phyloP scores from a whole-genome alignment of 2,329 filamentous ascomycete species.

The Cryphonectria japonica region DNA sequence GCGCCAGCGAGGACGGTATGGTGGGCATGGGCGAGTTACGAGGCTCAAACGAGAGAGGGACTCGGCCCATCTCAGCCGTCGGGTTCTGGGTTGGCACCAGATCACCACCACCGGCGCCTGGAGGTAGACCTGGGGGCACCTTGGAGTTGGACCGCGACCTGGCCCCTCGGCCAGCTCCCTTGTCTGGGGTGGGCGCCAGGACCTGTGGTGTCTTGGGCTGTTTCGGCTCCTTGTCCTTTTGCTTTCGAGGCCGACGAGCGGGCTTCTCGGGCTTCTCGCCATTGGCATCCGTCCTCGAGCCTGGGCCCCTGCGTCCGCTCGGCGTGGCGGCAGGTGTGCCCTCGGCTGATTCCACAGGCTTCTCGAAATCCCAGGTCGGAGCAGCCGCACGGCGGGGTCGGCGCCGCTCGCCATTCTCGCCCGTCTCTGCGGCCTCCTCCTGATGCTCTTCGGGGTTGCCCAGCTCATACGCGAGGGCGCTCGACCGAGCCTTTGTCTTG shows the following conservation, averaged over 20 bases:
- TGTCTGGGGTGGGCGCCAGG: slow-evolving; percentile 50
- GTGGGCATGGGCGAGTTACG: slow-evolving; percentile 39
- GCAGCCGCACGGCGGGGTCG: slow-evolving; percentile 67
- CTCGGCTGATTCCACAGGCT: slow-evolving; percentile 39
- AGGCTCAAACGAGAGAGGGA: slow-evolving; percentile 27
- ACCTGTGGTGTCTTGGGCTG: slow-evolving; percentile 46
- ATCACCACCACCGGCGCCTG: slow-evolving; percentile 39
- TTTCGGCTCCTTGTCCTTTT: slow-evolving; percentile 42
- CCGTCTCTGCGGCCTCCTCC: slow-evolving; percentile 59
- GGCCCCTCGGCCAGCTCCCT: slow-evolving; percentile 46
- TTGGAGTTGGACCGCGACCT: slow-evolving; percentile 61
- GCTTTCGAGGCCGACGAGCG: slow-evolving; percentile 45
- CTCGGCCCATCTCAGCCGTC: slow-evolving; percentile 39
- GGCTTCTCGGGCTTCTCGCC: slow-evolving; percentile 50
- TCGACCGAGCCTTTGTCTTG: slow-evolving; percentile 62
- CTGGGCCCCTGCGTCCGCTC: slow-evolving; percentile 51
- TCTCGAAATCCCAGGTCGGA: slow-evolving; percentile 72
- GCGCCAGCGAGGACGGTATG: slow-evolving; percentile 48
- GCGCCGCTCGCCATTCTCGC: slow-evolving; percentile 63
- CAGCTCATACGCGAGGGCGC: slow-evolving; percentile 68
- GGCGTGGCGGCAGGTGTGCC: slow-evolving; percentile 58
- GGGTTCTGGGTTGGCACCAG: slow-evolving; percentile 39
- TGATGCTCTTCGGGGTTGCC: slow-evolving; percentile 62
- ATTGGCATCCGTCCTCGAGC: slow-evolving; percentile 46
- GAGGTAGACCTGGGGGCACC: slow-evolving; percentile 40